Evolutionary conservation across 176 grass and related monocot genomes (phyloP), one percentile per base, ranked within the genome.

Genomic region (Phoenix roebelenii): DNA sequence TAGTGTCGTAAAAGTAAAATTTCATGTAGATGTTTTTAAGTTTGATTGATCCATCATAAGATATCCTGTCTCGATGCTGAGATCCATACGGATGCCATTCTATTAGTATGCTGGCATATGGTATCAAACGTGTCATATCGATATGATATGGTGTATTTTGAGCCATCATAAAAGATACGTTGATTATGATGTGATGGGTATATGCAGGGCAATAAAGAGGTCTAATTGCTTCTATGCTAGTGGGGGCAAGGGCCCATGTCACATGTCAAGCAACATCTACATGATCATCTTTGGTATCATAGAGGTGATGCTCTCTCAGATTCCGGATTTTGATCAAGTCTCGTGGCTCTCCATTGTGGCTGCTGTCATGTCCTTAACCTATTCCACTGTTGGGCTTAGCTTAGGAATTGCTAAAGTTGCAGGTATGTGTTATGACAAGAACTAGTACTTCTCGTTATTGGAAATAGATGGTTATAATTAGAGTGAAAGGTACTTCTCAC

Each of bases 291-390:
- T 87, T 62, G 84, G 84, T 2, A 26, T 64, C 15, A 59, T 18
- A 7, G 60, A 87, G 79, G 67, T 87, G 1, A 10, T 87, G 20
- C 78, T 82, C 59, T 87, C 79, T 30, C 79, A 82, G 65, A 87
- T 87, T 26, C 84, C 84, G 3, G 75, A 87, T 54, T 87, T 87
- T 51, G 70, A 80, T 57, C 78, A 82, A 50, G 56, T 86, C 1
- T 86, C 72, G 57, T 86, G 83, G 83, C 77, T 86, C 25, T 86
- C 83, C 44, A 81, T 86, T 60, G 60, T 87, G 7, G 84, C 79
- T 0, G 84, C 84, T 1, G 4, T 79, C 49, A 87, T 87, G 84
- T 87, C 79, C 26, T 87, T 82, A 65, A 82, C 75, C 15, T 82
- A 82, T 61, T 75, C 84, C 5, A 68, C 51, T 5, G 57, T 79